Evolutionary conservation across 305 asterid genomes (phyloP), one percentile per base, ranked within the genome.

Genomic region (Fraxinus baroniana): DNA sequence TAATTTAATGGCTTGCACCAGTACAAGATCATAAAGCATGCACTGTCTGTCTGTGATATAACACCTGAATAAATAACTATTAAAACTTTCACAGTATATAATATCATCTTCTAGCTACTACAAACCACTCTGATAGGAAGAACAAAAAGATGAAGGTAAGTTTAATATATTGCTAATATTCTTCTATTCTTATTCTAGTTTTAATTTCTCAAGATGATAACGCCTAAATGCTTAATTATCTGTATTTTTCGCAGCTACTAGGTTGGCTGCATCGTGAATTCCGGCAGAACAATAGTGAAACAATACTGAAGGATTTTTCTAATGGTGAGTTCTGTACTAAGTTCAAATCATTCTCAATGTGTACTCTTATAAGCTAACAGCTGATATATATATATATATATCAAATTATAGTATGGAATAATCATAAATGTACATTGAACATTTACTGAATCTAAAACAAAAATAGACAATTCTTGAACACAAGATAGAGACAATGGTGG

Each of bases 231-330:
- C 33, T 64, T 64, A 64, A 22, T 24, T 62, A 62, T 62, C 13
- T 26, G 74, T 28, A 68, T 28, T 4, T 33, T 68, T 28, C 28
- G 20, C 74, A 68, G 74, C 37, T 68, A 26, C 74, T 68, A 28
- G 74, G 74, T 30, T 68, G 74, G 74, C 37, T 68, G n/a, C 35
- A 68, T 68, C 74, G 74, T 4, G 74, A 68, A 26, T 68, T 68
- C 74, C 20, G 74, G 37, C 74, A 68, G 37, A 68, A 26, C 8
- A 68, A 68, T 68, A 28, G 7, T 26, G 74, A 68, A 68, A 30
- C 74, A 13, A 10, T 26, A 68, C 39, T 68, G 7, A 68, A 68
- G 37, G 74, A 68, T 68, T 68, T 68, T 30, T 68, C 74, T 28
- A 68, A 26, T 3, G 74, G 74, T 68, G 39, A 68, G 74, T 68